Evolutionary conservation across 2,329 filamentous ascomycete genomes (phyloP).

Genomic region (Juglanconis oblonga): DNA sequence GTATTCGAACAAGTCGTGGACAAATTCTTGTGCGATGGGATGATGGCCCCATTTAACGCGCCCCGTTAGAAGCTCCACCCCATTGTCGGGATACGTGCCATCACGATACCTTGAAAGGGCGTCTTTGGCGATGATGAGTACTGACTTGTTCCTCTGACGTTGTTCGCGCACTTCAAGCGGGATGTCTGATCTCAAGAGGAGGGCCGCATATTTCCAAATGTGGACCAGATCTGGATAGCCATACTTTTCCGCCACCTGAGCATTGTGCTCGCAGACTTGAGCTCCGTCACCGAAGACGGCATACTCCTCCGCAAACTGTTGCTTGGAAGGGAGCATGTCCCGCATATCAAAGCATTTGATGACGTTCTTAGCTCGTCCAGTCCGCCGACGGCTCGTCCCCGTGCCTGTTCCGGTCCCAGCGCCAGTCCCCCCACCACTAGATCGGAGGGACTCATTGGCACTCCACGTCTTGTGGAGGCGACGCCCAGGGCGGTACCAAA

Average conservation of each 20-base stretch:
- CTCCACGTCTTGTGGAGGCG: constrained; percentile 55
- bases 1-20: constrained; percentile 60
- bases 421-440: constrained; percentile 58
- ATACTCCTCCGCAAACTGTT: constrained; percentile 74
- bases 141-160: constrained; percentile 53
- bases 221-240: constrained; percentile 71
- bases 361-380: constrained; percentile 59
- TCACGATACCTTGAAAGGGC: constrained; percentile 44
- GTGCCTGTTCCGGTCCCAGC: constrained; percentile 56
- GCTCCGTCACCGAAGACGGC: constrained; percentile 77
- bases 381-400: constrained; percentile 47
- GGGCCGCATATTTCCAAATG: constrained; percentile 77
- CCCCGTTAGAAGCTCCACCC: constrained; percentile 41
- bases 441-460: constrained; percentile 55
- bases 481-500: constrained; percentile 54
- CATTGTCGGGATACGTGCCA: constrained; percentile 14
- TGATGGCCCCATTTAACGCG: constrained; percentile 67
- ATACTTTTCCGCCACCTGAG: constrained; percentile 68
- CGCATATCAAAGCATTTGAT: constrained; percentile 71
- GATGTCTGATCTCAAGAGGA: constrained; percentile 75
- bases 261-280: constrained; percentile 83
- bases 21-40: constrained; percentile 60
- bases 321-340: constrained; percentile 73
- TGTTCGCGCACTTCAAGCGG: constrained; percentile 63
- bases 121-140: constrained; percentile 67